Percentiles rank a stretch among this genome's conserved stretches.
These are phyloP conservation scores for Schizosaccharomyces japonicus DNA, from an alignment of 805 yeast genomes.

Conservation along the genomic window DNA sequence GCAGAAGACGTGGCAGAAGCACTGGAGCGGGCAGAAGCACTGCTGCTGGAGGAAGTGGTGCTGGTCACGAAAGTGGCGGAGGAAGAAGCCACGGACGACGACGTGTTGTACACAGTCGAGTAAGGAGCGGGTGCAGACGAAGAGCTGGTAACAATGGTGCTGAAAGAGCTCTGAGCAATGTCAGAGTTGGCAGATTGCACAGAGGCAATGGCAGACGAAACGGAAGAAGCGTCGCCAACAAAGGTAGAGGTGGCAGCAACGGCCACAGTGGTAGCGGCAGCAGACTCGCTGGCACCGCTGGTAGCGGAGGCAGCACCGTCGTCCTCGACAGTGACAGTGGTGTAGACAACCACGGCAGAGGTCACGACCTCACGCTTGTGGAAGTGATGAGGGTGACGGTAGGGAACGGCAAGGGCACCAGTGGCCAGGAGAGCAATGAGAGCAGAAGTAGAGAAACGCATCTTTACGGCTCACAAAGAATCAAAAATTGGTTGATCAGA, in stretches of 20 bases:
- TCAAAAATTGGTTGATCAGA: background rate
- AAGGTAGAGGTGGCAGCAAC: background rate
- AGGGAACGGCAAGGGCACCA: background rate
- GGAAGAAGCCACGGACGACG: background rate
- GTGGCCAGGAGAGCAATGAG: background rate
- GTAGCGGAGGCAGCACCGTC: slow-evolving; percentile 17
- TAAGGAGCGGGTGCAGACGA: background rate
- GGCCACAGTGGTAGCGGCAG: slow-evolving; percentile 23
- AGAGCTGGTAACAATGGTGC: background rate
- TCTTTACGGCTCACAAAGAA: background rate
- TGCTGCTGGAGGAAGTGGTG: background rate
- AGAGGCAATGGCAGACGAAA: background rate
- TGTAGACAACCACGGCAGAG: background rate
- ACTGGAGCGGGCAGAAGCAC: background rate
- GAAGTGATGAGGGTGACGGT: slow-evolving; percentile 3
- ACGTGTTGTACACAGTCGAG: background rate
- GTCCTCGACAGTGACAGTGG: background rate
- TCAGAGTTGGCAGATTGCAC: background rate
- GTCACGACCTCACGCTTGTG: background rate
- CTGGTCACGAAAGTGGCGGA: background rate
- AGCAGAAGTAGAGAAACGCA: background rate
- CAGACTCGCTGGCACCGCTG: slow-evolving; percentile 19
- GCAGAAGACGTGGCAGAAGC: background rate
- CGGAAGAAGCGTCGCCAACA: background rate
- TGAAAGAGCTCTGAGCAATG: background rate